These are phyloP conservation scores for Phanerochaete carnosa DNA, from an alignment of 768 basidiomycete species.

Conservation along the genomic window DNA sequence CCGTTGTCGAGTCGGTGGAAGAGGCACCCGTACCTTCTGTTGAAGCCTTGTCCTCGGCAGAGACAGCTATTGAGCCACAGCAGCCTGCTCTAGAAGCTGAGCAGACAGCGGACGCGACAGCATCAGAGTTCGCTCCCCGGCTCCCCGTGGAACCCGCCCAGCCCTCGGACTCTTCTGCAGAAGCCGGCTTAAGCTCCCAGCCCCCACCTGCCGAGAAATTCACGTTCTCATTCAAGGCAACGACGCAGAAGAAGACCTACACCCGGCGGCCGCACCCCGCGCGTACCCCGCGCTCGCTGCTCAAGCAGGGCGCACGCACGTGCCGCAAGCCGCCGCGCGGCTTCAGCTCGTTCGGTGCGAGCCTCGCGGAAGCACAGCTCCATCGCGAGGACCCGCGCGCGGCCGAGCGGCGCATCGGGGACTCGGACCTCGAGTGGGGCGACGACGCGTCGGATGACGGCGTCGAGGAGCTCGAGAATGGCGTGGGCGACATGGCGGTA, in stretches of 20 bases:
- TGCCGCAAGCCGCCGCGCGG: conserved; percentile 21
- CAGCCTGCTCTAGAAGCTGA: no score
- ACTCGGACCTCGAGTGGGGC: conserved; percentile 72
- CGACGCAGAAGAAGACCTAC: conserved; percentile 27
- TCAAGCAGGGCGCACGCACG: conserved; percentile 17
- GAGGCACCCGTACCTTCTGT: no score
- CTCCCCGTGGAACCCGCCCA: no score
- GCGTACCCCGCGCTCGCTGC: conserved; percentile 26
- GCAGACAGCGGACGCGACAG: not conserved
- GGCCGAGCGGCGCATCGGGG: conserved; percentile 53
- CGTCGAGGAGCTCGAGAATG: conserved; percentile 29
- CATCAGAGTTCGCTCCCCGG: not conserved
- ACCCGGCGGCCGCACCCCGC: conserved; percentile 28
- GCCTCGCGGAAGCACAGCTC: conserved; percentile 50
- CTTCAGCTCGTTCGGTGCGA: conserved; percentile 53
- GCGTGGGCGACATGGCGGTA: conserved; percentile 60
- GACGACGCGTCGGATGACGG: conserved; percentile 31
- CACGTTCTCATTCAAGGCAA: conserved; percentile 32
- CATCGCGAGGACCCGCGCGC: conserved; percentile 36
- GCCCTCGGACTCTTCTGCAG: not conserved
- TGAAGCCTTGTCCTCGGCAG: no score
- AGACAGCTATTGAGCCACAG: no score
- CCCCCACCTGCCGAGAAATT: conserved; percentile 26
- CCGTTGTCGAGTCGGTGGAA: no score
- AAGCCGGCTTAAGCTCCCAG: not conserved